phyloP scores from a whole-genome alignment of 192 early-diverging fungal genomes.

The Geranomyces variabilis region DNA sequence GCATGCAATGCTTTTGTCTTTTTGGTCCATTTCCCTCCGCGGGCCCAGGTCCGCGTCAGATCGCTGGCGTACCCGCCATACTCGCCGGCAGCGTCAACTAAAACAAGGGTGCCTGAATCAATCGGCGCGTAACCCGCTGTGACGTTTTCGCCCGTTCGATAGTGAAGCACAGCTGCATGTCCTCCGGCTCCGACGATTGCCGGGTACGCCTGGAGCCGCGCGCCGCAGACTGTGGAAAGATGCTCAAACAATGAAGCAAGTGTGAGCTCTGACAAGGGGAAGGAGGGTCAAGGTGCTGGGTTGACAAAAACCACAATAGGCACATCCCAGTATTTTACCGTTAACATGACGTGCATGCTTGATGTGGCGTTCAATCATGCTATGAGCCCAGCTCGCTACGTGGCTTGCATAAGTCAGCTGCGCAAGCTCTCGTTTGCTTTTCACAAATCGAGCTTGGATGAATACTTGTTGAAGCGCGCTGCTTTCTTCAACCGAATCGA shows the following conservation, averaged over 20 bases:
- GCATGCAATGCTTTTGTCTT: slow-evolving; percentile 66
- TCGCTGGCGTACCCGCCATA: slow-evolving; percentile 81
- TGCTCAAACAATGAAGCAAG: slow-evolving; percentile 79
- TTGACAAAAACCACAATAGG: not conserved
- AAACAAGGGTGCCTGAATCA: slow-evolving; percentile 55
- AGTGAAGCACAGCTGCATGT: slow-evolving; percentile 84
- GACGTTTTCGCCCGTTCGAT: slow-evolving; percentile 72
- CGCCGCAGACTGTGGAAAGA: slow-evolving; percentile 56
- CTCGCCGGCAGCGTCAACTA: slow-evolving; percentile 88
- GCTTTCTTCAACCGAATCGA: slow-evolving; percentile 17
- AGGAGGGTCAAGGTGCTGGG: too few species aligned
- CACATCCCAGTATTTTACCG: slow-evolving; percentile 8
- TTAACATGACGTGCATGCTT: slow-evolving; percentile 52
- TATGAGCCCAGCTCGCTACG: slow-evolving; percentile 47
- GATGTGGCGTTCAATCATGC: slow-evolving; percentile 52
- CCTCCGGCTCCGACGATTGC: slow-evolving; percentile 83
- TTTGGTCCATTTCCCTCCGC: slow-evolving; percentile 27
- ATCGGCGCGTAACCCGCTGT: slow-evolving; percentile 34
- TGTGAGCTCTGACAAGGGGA: slow-evolving; percentile 65
- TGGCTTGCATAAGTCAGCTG: slow-evolving; percentile 65
- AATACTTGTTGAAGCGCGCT: slow-evolving; percentile 61
- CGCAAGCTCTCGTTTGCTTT: slow-evolving; percentile 75
- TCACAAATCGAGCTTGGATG: slow-evolving; percentile 76
- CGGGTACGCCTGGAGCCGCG: slow-evolving; percentile 75
- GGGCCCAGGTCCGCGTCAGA: slow-evolving; percentile 76